phyloP scores from a whole-genome alignment of 768 basidiomycete species.

The Scleroderma citrinum region DNA sequence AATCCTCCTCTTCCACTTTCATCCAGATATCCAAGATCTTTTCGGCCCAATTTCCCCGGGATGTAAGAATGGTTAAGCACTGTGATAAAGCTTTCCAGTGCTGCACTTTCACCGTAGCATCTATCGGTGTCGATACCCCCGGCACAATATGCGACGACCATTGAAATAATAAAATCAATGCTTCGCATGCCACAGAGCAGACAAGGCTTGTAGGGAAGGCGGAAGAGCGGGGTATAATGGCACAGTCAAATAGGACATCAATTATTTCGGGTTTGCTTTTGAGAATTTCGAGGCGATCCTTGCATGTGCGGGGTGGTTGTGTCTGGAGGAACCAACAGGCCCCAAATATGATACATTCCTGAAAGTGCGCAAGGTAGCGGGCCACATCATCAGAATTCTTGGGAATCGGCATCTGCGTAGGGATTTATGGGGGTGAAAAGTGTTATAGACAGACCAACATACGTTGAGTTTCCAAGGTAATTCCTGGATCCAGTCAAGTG shows the following conservation, averaged over 20 bases:
- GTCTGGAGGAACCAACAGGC: constrained; percentile 11
- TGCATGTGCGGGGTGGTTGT: constrained; percentile 2
- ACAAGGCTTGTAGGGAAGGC: constrained; percentile 25
- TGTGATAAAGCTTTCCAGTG: constrained; percentile 19
- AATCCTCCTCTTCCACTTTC: not conserved
- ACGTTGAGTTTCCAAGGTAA: not conserved
- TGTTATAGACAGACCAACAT: not conserved
- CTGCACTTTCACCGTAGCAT: constrained; percentile 10
- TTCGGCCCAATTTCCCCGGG: constrained; percentile 23
- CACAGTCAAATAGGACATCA: constrained; percentile 1
- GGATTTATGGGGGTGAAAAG: not conserved
- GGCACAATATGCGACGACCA: constrained; percentile 17
- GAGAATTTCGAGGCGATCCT: constrained; percentile 11
- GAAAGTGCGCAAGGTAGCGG: constrained; percentile 26
- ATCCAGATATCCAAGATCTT: constrained; percentile 10
- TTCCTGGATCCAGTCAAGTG: constrained; percentile 5
- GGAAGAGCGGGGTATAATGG: constrained; percentile 13
- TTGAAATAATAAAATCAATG: constrained; percentile 19
- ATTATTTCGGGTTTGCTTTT: constrained; percentile 14
- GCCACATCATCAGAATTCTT: constrained; percentile 14
- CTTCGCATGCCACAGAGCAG: constrained; percentile 20
- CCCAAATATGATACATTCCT: constrained; percentile 8
- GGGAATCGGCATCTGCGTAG: constrained; percentile 9
- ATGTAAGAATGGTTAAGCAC: constrained; percentile 17
- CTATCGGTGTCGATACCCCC: constrained; percentile 15